These are phyloP conservation scores for Mimosa bimucronata DNA, from an alignment of 306 rosid genomes.

Conservation along the genomic window DNA sequence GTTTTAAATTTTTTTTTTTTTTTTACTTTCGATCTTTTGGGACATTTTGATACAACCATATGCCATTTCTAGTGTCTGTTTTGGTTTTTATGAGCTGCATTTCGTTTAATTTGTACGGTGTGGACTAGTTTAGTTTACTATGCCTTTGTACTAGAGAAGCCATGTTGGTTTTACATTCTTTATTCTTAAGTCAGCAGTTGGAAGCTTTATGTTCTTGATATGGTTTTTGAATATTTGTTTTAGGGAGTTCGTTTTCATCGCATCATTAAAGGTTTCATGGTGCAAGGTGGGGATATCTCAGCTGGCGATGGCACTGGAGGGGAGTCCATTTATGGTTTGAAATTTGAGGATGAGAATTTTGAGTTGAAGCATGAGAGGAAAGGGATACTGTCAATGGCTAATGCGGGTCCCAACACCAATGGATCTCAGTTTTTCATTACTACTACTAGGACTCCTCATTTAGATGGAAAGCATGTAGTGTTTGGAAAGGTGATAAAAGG, in stretches of 20 bases:
- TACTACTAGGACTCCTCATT: conserved; percentile 60
- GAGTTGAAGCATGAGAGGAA: conserved; percentile 82
- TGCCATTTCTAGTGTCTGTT: background rate
- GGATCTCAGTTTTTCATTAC: conserved; percentile 75
- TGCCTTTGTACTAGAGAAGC: background rate
- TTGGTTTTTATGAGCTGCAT: background rate
- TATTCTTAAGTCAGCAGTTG: background rate
- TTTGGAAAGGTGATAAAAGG: conserved; percentile 77
- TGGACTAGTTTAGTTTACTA: background rate
- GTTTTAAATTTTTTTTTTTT: background rate
- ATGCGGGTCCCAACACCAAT: conserved; percentile 62
- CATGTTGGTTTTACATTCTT: no score
- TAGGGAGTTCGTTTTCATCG: conserved; percentile 72
- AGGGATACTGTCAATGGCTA: conserved; percentile 77
- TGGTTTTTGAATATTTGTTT: background rate
- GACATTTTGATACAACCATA: background rate
- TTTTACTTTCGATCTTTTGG: no score
- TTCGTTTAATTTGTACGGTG: no score
- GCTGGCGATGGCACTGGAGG: conserved; percentile 76
- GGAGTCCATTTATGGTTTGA: conserved; percentile 69
- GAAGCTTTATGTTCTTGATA: background rate
- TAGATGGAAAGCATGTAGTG: conserved; percentile 82
- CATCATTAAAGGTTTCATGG: conserved; percentile 74
- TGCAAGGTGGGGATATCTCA: conserved; percentile 81
- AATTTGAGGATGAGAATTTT: conserved; percentile 71